Conservation (phyloP, 2,329 filamentous ascomycete genomes). For the Nothomitra cinnamomea region DNA sequence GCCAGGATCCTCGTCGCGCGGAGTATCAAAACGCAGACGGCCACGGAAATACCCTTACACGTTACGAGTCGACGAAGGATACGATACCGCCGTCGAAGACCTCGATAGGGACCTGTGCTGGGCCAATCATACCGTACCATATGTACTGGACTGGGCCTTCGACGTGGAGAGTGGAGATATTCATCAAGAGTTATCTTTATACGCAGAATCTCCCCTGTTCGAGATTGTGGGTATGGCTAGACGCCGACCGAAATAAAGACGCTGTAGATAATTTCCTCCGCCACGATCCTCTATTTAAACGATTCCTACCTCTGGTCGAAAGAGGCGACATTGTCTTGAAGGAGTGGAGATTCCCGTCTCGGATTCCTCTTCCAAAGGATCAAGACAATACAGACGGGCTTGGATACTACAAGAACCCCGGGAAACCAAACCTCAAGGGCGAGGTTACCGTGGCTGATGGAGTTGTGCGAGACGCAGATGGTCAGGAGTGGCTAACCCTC, state of each 20-base stretch:
- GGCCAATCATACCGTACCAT: constrained; percentile 38
- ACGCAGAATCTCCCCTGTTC: constrained; percentile 39
- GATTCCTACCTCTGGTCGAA: constrained; percentile 35
- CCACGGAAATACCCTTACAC: constrained; percentile 24
- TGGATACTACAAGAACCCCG: constrained; percentile 31
- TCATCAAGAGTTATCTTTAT: constrained; percentile 39
- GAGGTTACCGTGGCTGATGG: constrained; percentile 29
- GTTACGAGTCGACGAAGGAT: constrained; percentile 16
- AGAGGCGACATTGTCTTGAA: constrained; percentile 34
- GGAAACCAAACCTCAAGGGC: constrained; percentile 25
- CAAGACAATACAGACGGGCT: constrained; percentile 30
- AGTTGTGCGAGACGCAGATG: constrained; percentile 30
- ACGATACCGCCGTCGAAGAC: constrained; percentile 22
- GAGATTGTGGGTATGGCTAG: constrained; percentile 35
- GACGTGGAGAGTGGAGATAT: constrained; percentile 38
- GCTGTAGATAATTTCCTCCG: constrained; percentile 34
- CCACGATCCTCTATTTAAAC: constrained; percentile 33
- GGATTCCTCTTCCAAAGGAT: constrained; percentile 33
- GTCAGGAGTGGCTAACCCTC: constrained; percentile 35
- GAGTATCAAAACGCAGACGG: constrained; percentile 27
- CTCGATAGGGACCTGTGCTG: constrained; percentile 32
- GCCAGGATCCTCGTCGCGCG: constrained; percentile 25
- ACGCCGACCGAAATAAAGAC: constrained; percentile 32
- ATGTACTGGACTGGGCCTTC: constrained; percentile 40
- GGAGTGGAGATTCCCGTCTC: constrained; percentile 35